Evolutionary conservation across 2,329 filamentous ascomycete species (phyloP).

Genomic region (Alternaria novae-zelandiae): DNA sequence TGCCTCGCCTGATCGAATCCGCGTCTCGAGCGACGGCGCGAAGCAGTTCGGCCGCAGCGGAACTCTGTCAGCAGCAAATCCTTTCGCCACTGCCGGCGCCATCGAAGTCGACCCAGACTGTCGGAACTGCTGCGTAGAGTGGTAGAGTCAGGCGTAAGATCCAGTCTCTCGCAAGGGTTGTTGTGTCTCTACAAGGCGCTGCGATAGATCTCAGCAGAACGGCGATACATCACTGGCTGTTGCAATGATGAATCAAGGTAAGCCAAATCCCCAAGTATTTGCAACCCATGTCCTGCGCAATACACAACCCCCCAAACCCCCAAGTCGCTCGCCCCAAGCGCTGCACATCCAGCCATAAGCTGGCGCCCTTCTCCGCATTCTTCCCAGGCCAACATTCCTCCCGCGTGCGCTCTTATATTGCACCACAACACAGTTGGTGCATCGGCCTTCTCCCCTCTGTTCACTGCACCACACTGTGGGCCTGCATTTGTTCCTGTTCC

Average conservation of each 20-base stretch:
- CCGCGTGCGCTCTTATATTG: conserved; percentile 38
- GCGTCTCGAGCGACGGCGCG: conserved; percentile 15
- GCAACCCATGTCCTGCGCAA: conserved; percentile 30
- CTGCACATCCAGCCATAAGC: conserved; percentile 38
- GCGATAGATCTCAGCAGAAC: conserved; percentile 28
- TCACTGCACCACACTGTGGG: conserved; percentile 42
- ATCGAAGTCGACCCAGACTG: conserved; percentile 32
- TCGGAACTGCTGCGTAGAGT: conserved; percentile 30
- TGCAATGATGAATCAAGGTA: conserved; percentile 49
- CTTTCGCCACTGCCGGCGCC: conserved; percentile 36
- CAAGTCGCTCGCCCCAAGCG: conserved; percentile 29
- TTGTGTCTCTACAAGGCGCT: conserved; percentile 19
- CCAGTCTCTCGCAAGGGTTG: conserved; percentile 26
- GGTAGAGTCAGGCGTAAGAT: conserved; percentile 35
- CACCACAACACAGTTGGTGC: conserved; percentile 34
- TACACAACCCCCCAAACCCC: conserved; percentile 27
- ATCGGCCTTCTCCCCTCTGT: conserved; percentile 21
- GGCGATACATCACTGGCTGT: conserved; percentile 26
- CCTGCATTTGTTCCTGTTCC: conserved; percentile 33
- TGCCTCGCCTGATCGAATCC: conserved; percentile 14
- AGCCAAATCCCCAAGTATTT: conserved; percentile 41
- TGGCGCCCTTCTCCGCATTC: conserved; percentile 48
- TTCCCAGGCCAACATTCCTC: conserved; percentile 42
- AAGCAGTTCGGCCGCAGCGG: conserved; percentile 15
- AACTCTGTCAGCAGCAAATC: conserved; percentile 30